These are phyloP conservation scores for Nothophaeocryptopus gaeumannii DNA, from an alignment of 2,329 filamentous ascomycete species.

Conservation along the genomic window DNA sequence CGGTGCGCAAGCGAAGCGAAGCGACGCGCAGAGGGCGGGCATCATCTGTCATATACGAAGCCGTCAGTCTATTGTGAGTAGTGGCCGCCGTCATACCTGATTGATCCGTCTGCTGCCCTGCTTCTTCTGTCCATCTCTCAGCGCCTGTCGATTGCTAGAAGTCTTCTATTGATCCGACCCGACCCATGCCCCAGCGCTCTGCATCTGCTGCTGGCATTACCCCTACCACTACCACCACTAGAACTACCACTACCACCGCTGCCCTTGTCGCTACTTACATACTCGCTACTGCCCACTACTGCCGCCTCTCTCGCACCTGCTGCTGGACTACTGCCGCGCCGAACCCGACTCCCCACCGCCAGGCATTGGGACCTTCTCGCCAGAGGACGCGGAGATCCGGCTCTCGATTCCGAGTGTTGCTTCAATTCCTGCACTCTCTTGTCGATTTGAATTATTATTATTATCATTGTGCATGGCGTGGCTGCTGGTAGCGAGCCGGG, in stretches of 20 bases:
- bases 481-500: constrained; percentile 22
- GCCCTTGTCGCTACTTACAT: not conserved
- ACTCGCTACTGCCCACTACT: constrained; percentile 1
- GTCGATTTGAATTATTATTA: constrained; percentile 7
- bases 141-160: no score
- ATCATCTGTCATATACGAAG: no score
- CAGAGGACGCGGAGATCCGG: constrained; percentile 13
- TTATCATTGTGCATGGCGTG: constrained; percentile 14
- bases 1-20: no score
- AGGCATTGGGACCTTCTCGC: not conserved
- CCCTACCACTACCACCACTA: not conserved
- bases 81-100: no score
- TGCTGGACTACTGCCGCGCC: no score
- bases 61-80: no score
- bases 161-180: no score
- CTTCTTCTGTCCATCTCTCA: no score
- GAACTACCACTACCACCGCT: not conserved
- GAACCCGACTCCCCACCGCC: not conserved
- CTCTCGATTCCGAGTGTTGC: constrained; percentile 7
- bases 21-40: no score
- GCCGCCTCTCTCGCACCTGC: not conserved
- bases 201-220: no score
- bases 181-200: no score
- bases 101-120: not conserved
- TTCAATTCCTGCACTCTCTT: constrained; percentile 11